Base-by-base conservation (phyloP, 2,329 filamentous ascomycete genomes). In the Fusarium sp. region DNA sequence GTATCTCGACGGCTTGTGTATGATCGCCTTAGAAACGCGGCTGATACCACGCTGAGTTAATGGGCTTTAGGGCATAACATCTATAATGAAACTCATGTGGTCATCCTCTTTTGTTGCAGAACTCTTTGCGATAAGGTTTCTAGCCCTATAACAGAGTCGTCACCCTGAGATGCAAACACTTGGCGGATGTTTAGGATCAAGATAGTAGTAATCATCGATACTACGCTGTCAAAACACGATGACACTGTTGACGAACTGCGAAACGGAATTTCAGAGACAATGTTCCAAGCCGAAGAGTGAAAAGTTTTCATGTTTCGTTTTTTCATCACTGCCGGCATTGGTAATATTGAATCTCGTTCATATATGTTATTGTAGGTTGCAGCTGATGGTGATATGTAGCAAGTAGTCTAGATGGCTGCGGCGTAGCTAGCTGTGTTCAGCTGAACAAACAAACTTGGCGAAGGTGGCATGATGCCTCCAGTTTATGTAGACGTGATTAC, bases 11-110 rank as follows among this genome's bases (percentile, higher is more conserved):
- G 66, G 58, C 37, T 63, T 20, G 15, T 69, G 71, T 69, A 43
- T 72, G 56, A 74, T 72, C 58, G 56, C 29, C 64, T 64, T 28
- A 44, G 60, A 55, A 64, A 59, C 66, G 44, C 44, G n/a, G 35
- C 53, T 54, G 56, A 74, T 63, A 69, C 37, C 46, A 57, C 21
- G 48, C 35, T 46, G 43, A 33, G 41, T 38, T 55, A 58, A 38
- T 21, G 20, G n/a, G 13, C 49, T 20, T 26, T 23, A 57, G 41
- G 50, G 33, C 29, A 53, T 43, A 50, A 41, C 42, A 53, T 47
- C 29, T 53, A 47, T 53, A 49, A 55, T 56, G 57, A 57, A 70
- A 70, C 67, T 39, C 59, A 57, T 44, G 48, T 48, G 31, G 63
- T 43, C 26, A 21, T n/a, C 56, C 8, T 35, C 4, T n/a, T 53